Evolutionary conservation across 108 stramenopile species (phyloP), one percentile per base, ranked within the genome.

Genomic region (Stephanodiscus triporus): DNA sequence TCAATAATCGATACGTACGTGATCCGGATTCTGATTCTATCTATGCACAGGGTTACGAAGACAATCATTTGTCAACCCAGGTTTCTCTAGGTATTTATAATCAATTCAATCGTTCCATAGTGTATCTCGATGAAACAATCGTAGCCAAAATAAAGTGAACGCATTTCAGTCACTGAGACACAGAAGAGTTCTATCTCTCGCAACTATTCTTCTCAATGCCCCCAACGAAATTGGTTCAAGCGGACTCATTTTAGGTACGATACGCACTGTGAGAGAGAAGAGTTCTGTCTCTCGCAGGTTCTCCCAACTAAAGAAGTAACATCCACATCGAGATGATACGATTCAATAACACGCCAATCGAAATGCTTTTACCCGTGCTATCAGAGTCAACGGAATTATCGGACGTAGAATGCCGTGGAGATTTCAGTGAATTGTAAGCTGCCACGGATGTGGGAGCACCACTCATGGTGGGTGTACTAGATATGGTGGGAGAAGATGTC

Each of bases 381-480:
- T 13, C 26, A 9, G 53, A 54, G 17, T 53, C 51, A 53, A 53
- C 20, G 53, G 53, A 54, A 54, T 54, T 14, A 11, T 14, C 16
- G 32, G 16, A 45, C 14, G 43, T 45, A 16, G 43, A 11, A 45
- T n/a, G n/a, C n/a, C n/a, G n/a, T n/a, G n/a, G 43, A 45, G 43
- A 13, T 17, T 45, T 45, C 0, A 45, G 43, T 45, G 13, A 0
- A 45, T 13, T 45, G 43, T 45, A 45, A 45, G 43, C 60, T 40
- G 20, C 43, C 30, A 43, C 17, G n/a, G 37, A n/a, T 9, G 60
- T 40, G 22, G 60, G 60, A 19, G 37, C 37, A 0, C n/a, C 17
- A 20, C 60, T 61, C 60, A 23, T 61, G n/a, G 60, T 40, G n/a
- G 60, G 60, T 37, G 40, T 61, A 42, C 19, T 61, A 37, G 60